These are phyloP conservation scores for Beverwykella pulmonaria DNA, from an alignment of 495 filamentous ascomycete species.

Conservation along the genomic window DNA sequence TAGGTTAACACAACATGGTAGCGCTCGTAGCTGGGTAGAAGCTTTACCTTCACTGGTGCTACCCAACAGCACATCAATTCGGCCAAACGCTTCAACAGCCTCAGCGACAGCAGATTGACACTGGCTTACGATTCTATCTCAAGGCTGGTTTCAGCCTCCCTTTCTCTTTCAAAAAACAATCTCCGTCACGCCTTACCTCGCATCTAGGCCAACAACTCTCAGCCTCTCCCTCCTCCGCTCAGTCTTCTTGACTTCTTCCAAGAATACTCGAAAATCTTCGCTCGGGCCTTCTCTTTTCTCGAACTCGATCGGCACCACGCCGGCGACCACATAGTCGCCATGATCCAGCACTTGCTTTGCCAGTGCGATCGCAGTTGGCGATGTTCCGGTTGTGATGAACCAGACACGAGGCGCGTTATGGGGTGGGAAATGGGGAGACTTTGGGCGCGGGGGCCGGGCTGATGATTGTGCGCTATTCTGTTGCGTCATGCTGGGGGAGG, in stretches of 20 bases:
- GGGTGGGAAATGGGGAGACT: slow-evolving; percentile 57
- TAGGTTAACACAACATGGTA: background rate
- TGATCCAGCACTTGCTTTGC: slow-evolving; percentile 76
- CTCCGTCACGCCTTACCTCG: slow-evolving; percentile 24
- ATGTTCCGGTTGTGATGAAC: slow-evolving; percentile 83
- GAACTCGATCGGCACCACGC: slow-evolving; percentile 64
- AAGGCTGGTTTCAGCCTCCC: slow-evolving; percentile 7
- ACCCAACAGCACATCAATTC: slow-evolving; percentile 85
- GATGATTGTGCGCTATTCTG: slow-evolving; percentile 22
- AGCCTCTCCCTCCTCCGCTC: slow-evolving; percentile 46
- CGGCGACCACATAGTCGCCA: slow-evolving; percentile 82
- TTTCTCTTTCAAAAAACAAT: slow-evolving; percentile 19
- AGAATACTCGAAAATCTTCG: slow-evolving; percentile 56
- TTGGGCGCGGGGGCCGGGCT: slow-evolving; percentile 38
- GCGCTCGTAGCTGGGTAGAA: background rate
- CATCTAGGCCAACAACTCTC: slow-evolving; percentile 48
- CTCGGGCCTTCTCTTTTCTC: slow-evolving; percentile 52
- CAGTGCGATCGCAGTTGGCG: slow-evolving; percentile 74
- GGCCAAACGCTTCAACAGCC: slow-evolving; percentile 78
- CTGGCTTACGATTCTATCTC: slow-evolving; percentile 43
- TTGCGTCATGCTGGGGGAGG: slow-evolving; percentile 25
- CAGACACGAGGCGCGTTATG: slow-evolving; percentile 70
- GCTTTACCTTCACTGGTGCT: slow-evolving; percentile 77
- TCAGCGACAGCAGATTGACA: slow-evolving; percentile 86
- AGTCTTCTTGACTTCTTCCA: slow-evolving; percentile 55